A percentile compares a stretch with the other conserved stretches of the same genome.
Conservation (phyloP, 179 eudicot species). For the Beta corolliflora region DNA sequence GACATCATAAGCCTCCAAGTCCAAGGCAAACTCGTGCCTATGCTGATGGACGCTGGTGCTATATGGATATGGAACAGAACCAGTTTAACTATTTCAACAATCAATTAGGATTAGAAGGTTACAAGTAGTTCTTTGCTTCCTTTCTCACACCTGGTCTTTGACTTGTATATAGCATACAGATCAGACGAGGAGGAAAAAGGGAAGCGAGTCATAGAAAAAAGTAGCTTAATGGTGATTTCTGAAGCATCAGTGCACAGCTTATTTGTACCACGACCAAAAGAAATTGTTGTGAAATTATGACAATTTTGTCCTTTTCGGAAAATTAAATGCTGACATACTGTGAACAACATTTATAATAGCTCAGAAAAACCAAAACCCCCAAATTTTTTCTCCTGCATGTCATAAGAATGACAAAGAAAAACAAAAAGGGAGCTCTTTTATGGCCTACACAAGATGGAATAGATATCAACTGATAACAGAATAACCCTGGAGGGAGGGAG, state of each 20-base stretch:
- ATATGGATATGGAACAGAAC: conserved; percentile 45
- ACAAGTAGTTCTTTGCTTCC: background rate
- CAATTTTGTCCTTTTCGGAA: conserved; percentile 22
- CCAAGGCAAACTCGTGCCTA: conserved; percentile 44
- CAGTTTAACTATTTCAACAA: conserved; percentile 19
- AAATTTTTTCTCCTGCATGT: background rate
- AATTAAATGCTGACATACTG: background rate
- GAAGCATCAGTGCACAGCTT: conserved; percentile 25
- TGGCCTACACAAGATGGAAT: background rate
- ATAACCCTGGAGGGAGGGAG: background rate
- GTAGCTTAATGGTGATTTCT: conserved; percentile 14
- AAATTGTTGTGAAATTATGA: conserved; percentile 14
- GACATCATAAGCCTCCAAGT: conserved; percentile 46
- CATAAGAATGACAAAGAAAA: background rate
- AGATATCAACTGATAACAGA: background rate
- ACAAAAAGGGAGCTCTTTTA: background rate
- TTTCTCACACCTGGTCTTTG: conserved; percentile 13
- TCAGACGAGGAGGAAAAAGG: conserved; percentile 1
- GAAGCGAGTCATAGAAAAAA: background rate
- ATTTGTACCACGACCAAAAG: conserved; percentile 20
- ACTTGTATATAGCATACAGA: conserved; percentile 12
- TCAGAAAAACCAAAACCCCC: background rate
- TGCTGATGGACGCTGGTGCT: conserved; percentile 46
- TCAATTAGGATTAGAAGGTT: conserved; percentile 15
- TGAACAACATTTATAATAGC: background rate